Conservation (phyloP, 2,329 filamentous ascomycete genomes). For the Davidsoniella virescens region DNA sequence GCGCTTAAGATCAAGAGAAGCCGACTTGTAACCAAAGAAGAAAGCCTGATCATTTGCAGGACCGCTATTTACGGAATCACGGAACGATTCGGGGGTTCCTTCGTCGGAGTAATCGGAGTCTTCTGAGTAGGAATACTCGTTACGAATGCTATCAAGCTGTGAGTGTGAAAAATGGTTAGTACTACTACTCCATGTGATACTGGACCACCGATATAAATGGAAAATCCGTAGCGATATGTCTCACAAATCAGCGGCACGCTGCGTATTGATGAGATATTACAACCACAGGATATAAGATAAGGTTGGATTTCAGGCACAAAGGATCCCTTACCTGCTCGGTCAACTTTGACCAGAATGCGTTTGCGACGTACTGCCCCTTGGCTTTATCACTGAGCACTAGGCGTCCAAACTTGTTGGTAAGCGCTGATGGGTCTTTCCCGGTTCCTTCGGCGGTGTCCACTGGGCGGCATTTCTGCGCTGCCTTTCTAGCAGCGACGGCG, state of each 20-base stretch:
- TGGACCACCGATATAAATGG: neutral
- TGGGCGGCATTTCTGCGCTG: neutral
- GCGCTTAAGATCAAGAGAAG: constrained; percentile 47
- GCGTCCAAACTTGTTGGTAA: constrained; percentile 13
- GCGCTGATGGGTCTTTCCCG: constrained; percentile 1
- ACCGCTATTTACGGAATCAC: constrained; percentile 3
- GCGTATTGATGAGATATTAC: neutral
- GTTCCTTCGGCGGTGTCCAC: constrained; percentile 5
- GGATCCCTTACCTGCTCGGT: constrained; percentile 48
- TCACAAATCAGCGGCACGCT: too few relatives aligned
- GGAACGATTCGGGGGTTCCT: constrained; percentile 26
- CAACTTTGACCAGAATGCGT: constrained; percentile 59
- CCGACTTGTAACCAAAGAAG: constrained; percentile 55
- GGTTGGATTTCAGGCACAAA: too few relatives aligned
- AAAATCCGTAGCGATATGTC: neutral
- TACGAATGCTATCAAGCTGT: constrained; percentile 27
- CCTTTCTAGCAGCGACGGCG: neutral
- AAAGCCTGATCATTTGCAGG: constrained; percentile 43
- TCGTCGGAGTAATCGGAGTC: constrained; percentile 46
- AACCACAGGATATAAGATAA: too few relatives aligned
- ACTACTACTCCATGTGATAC: neutral
- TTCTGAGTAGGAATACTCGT: constrained; percentile 22
- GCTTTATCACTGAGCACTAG: constrained; percentile 13
- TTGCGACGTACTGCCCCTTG: constrained; percentile 45
- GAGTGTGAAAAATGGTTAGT: neutral